Conservation (phyloP, 83 land plant genomes). For the Diphasiastrum complanatum region DNA sequence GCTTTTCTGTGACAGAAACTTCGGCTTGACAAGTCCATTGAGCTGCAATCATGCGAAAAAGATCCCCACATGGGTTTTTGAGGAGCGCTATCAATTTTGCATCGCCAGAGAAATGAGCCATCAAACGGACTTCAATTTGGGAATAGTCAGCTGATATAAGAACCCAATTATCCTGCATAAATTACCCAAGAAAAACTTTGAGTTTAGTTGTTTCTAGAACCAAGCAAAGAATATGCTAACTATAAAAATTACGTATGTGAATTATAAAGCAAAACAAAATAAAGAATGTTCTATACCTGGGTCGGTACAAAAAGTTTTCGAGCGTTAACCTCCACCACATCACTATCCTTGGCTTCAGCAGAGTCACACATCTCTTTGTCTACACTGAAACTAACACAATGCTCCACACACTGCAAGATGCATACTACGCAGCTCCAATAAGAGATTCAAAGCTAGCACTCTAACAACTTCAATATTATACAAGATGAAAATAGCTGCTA, state of each 20-base stretch:
- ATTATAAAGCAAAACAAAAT: not conserved
- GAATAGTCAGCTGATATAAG: constrained; percentile 92
- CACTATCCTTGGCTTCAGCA: constrained; percentile 12
- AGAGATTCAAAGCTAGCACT: not conserved
- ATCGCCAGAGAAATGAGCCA: constrained; percentile 97
- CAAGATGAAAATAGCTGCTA: constrained; percentile 8
- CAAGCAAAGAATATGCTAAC: no score
- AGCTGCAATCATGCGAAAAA: constrained; percentile 76
- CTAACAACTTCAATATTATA: not conserved
- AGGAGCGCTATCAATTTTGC: constrained; percentile 56
- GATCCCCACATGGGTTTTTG: constrained; percentile 67
- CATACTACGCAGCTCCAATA: not conserved
- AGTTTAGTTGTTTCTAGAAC: no score
- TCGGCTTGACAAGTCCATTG: constrained; percentile 73
- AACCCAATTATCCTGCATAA: constrained; percentile 77
- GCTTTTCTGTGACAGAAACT: constrained; percentile 41
- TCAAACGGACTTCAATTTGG: constrained; percentile 88
- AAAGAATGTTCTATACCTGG: constrained; percentile 46
- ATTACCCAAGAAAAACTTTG: not conserved
- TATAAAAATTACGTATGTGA: no score
- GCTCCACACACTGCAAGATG: constrained; percentile 78
- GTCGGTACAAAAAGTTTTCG: constrained; percentile 78
- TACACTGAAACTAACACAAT: constrained; percentile 50
- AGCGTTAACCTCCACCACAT: constrained; percentile 56
- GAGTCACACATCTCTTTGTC: constrained; percentile 5